These are phyloP conservation scores for Dactylorhiza incarnata DNA, from an alignment of 106 monocot species.

Conservation along the genomic window DNA sequence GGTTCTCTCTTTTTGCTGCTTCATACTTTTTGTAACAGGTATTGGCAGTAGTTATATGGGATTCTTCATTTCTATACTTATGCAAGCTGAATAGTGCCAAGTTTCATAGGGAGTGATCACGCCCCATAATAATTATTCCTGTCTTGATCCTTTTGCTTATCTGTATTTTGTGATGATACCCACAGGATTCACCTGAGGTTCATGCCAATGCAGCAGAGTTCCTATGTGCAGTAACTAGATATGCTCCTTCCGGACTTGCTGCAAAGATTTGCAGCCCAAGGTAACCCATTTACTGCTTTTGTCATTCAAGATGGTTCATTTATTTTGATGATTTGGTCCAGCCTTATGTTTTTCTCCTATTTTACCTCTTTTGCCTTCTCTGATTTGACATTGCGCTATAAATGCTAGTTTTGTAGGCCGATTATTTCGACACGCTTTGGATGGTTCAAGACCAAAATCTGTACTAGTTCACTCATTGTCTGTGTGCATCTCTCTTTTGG, in stretches of 20 bases:
- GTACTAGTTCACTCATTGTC: constrained; percentile 81
- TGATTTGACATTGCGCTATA: neutral
- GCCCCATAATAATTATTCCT: no score
- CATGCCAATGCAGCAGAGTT: constrained; percentile 89
- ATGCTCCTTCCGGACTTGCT: constrained; percentile 71
- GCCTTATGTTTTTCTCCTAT: neutral
- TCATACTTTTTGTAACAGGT: neutral
- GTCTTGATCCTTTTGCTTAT: neutral
- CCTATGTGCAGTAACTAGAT: constrained; percentile 77
- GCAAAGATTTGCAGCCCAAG: constrained; percentile 78
- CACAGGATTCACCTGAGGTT: constrained; percentile 78
- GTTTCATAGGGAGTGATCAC: no score
- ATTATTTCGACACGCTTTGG: constrained; percentile 67
- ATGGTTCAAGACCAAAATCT: constrained; percentile 71
- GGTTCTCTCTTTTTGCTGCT: no score
- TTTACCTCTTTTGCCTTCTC: no score
- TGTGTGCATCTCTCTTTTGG: constrained; percentile 84
- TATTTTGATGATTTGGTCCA: neutral
- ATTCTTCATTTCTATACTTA: neutral
- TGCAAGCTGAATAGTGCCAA: neutral
- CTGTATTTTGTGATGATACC: neutral
- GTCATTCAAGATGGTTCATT: neutral
- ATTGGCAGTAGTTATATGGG: neutral
- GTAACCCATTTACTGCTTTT: constrained; percentile 19
- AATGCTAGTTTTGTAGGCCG: constrained; percentile 73